Evolutionary conservation across 2,329 filamentous ascomycete species (phyloP), one percentile per base, ranked within the genome.

Genomic region (Trichoderma atrobrunneum): DNA sequence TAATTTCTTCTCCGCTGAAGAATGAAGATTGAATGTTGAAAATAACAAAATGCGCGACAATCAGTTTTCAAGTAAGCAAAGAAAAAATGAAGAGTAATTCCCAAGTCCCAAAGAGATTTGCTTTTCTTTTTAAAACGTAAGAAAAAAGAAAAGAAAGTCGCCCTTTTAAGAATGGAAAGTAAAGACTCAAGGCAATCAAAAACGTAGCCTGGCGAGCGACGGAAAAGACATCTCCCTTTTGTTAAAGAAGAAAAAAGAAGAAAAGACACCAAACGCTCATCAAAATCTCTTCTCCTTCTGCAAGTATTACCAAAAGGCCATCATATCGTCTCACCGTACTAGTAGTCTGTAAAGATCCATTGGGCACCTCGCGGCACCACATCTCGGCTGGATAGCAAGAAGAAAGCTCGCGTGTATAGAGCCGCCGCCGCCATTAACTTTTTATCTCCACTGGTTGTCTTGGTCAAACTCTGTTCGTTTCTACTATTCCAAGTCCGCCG

Each of bases 401-500:
- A 39, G 21, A 57, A 39, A 11, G 48, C 39, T 26, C 12, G 5
- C 21, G 26, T 59, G 4, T 51, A 61, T 61, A 54, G 28, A 61
- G 67, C 28, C 51, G 30, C 57, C 16, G n/a, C 59, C 26, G 16
- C 39, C 39, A 62, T 39, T 54, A 54, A 36, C 5, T 28, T 48
- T 56, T 54, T 39, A n/a, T 74, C 75, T 18, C 72, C 74, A 75
- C 75, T 65, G 67, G 71, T 60, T 30, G 6, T 70, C 16, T 54
- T 57, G n/a, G 21, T 63, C 36, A 43, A 28, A 8, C 16, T 59
- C 75, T 69, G 71, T 75, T 81, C 48, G 21, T 63, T 24, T 26
- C 12, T 30, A 26, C 69, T 85, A 95, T 74, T 92, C 92, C 84
- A 97, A 97, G 82, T 97, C 94, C 73, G 93, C 93, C 67, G 93